Evolutionary conservation across 139 green algal genomes (phyloP).

Genomic region (Micractinium conductrix): DNA sequence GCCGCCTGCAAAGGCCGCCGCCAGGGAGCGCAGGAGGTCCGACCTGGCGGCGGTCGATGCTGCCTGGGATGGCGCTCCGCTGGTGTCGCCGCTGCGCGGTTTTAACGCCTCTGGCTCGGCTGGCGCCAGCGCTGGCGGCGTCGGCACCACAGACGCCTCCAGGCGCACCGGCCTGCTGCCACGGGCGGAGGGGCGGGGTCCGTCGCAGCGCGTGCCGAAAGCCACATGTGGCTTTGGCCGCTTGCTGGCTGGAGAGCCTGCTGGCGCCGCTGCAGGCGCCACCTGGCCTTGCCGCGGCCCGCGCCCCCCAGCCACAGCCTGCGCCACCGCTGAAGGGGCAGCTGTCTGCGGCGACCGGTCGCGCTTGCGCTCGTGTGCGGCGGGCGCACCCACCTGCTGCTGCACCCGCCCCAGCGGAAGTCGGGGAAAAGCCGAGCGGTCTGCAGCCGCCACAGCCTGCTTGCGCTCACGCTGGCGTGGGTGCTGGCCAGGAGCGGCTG

Average conservation of each 20-base stretch:
- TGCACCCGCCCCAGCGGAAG: conserved; percentile 12
- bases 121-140: not conserved
- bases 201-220: conserved; percentile 21
- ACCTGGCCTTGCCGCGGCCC: not conserved
- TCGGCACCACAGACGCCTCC: not conserved
- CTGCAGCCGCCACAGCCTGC: not conserved
- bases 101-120: not conserved
- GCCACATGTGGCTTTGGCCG: conserved; percentile 7
- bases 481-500: not conserved
- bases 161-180: not conserved
- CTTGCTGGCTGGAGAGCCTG: conserved; percentile 1
- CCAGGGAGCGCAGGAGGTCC: conserved; percentile 20
- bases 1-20: not conserved
- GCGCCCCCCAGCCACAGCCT: not conserved
- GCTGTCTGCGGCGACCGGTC: not conserved
- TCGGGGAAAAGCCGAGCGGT: too few relatives aligned
- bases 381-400: not conserved
- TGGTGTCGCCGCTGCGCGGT: too few relatives aligned
- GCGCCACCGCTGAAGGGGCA: not conserved
- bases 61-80: not conserved
- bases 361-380: not conserved
- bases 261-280: not conserved
- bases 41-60: not conserved
- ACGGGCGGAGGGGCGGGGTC: not conserved
- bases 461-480: not conserved